Evolutionary conservation across 176 grass and related monocot genomes (phyloP).

Genomic region (Musa troglodytarum): DNA sequence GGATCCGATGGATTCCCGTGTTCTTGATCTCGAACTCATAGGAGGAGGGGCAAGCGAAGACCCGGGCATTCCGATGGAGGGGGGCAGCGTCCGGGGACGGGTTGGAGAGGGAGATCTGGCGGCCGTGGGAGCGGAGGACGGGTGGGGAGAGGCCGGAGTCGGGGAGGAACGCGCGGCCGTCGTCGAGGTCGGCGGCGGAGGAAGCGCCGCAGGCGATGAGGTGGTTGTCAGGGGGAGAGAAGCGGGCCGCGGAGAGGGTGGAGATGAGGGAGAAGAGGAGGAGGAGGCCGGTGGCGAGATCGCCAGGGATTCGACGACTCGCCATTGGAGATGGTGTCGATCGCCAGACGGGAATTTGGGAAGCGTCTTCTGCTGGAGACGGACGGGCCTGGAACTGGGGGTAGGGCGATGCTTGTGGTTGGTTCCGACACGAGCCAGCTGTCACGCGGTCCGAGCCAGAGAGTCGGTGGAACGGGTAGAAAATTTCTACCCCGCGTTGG

Average conservation of each 20-base stretch:
- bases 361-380: background rate
- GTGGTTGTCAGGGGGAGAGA: conserved; percentile 62
- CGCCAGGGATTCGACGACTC: conserved; percentile 15
- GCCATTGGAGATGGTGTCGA: conserved; percentile 32
- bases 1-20: conserved; percentile 58
- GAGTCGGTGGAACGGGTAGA: no score
- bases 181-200: conserved; percentile 32
- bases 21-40: conserved; percentile 61
- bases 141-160: conserved; percentile 39
- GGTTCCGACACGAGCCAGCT: background rate
- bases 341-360: background rate
- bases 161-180: conserved; percentile 62
- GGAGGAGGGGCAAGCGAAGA: conserved; percentile 62
- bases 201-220: conserved; percentile 70
- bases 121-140: conserved; percentile 32
- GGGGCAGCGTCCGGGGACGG: conserved; percentile 28
- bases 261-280: conserved; percentile 12
- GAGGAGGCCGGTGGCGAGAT: conserved; percentile 25
- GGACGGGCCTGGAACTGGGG: background rate
- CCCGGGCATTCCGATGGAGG: conserved; percentile 55
- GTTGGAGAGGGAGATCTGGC: conserved; percentile 10
- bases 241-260: conserved; percentile 27
- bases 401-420: background rate
- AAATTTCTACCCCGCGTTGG: no score
- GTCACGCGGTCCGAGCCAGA: background rate